Evolutionary conservation across 805 yeast species (phyloP), one percentile per base, ranked within the genome.

Genomic region (Jamesozyma jinghongensis): DNA sequence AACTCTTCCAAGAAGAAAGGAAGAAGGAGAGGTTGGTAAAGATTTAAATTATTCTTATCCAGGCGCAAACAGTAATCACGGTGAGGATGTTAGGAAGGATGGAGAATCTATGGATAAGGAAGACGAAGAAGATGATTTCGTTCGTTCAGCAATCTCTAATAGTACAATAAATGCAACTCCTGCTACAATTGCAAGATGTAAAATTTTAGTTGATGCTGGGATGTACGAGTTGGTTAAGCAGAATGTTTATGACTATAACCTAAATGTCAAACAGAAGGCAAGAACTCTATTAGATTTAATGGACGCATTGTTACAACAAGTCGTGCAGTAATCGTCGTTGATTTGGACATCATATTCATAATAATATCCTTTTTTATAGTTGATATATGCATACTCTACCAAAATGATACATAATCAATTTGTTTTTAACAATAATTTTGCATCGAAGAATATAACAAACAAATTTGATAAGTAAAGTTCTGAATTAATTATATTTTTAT

Each of bases 241-340:
- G 14, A 59, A 57, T 19, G 47, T 53, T 1, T 49, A 51, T 16
- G 60, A 54, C 32, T 54, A 50, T 16, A 45, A 57, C 6, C 42
- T 57, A 12, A 44, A 53, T 29, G 61, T 57, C 3, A 50, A 58
- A 40, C 63, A 60, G 32, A 58, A 59, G 40, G 60, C 65, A 8
- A 52, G 57, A 37, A 53, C 57, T 3, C 45, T 60, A 18, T 43
- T 55, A 14, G 56, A 51, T 43, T 60, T 57, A 32, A 57, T 60
- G 62, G 61, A 57, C 40, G 34, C 49, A n/a, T 41, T 57, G 32
- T 40, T 58, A 25, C 48, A 50, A 33, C 30, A 34, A 5, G 18
- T 6, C 8, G 16, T 29, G 14, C 14, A 29, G 10, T 22, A 7
- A 22, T 22, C 26, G 26, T n/a, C n/a, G n/a, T n/a, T n/a, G n/a